Conservation (phyloP, 768 basidiomycete species). For the Vishniacozyma victoriae region DNA sequence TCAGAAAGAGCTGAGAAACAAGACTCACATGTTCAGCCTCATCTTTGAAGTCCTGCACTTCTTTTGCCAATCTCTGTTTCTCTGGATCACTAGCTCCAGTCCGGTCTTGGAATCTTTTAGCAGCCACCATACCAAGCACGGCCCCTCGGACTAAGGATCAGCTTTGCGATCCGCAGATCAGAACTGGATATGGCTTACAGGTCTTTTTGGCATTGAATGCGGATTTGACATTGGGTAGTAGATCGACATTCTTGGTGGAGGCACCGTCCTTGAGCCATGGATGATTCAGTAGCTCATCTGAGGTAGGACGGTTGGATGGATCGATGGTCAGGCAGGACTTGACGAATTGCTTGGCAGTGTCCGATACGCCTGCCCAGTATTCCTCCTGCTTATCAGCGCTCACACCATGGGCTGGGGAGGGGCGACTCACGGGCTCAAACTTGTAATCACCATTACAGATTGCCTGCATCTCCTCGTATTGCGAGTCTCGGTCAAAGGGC, state of each 20-base stretch:
- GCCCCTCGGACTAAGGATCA: slow-evolving; percentile 72
- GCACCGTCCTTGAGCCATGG: slow-evolving; percentile 62
- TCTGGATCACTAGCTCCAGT: slow-evolving; percentile 49
- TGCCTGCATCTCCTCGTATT: slow-evolving; percentile 80
- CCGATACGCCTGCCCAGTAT: slow-evolving; percentile 51
- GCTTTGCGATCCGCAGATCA: neutral
- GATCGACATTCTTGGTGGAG: slow-evolving; percentile 57
- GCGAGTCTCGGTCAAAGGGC: slow-evolving; percentile 86
- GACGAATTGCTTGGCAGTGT: slow-evolving; percentile 72
- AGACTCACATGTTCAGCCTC: slow-evolving; percentile 64
- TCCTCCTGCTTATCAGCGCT: slow-evolving; percentile 21
- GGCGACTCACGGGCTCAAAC: slow-evolving; percentile 62
- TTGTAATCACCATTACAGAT: slow-evolving; percentile 89
- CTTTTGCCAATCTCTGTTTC: slow-evolving; percentile 55
- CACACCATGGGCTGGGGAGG: neutral
- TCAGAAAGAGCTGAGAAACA: too few relatives aligned
- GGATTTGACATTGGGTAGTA: slow-evolving; percentile 83
- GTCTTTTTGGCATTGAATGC: slow-evolving; percentile 81
- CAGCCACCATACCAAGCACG: slow-evolving; percentile 75
- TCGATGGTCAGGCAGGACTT: slow-evolving; percentile 75
- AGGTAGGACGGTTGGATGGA: slow-evolving; percentile 71
- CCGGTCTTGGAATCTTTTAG: slow-evolving; percentile 61
- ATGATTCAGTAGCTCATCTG: slow-evolving; percentile 66
- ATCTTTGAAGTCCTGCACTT: slow-evolving; percentile 66
- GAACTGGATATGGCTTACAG: slow-evolving; percentile 54